phyloP scores from a whole-genome alignment of 306 rosid genomes.

The Lithocarpus polystachyus region DNA sequence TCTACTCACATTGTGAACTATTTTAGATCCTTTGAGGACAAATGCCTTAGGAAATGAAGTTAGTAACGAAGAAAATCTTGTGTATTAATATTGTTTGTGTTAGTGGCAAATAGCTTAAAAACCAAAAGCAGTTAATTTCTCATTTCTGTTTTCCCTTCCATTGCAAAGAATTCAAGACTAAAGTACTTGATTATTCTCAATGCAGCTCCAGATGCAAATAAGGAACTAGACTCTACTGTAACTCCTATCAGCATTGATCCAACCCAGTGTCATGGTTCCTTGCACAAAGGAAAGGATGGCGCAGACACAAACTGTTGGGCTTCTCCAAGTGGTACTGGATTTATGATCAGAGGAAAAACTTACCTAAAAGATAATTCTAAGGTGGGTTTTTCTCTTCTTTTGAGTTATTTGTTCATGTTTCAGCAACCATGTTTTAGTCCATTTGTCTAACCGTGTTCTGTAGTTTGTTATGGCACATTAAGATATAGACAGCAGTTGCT shows the following conservation, averaged over 20 bases:
- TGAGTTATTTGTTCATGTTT: neutral
- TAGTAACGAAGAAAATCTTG: neutral
- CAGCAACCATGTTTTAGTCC: neutral
- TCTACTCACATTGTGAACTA: neutral
- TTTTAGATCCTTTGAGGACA: neutral
- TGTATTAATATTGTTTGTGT: neutral
- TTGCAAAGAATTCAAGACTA: neutral
- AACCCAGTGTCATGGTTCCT: slow-evolving; percentile 48
- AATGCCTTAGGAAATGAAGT: neutral
- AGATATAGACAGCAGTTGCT: neutral
- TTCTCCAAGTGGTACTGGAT: slow-evolving; percentile 66
- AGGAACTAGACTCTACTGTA: slow-evolving; percentile 52
- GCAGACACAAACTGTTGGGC: slow-evolving; percentile 83
- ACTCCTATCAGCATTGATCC: slow-evolving; percentile 47
- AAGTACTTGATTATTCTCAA: slow-evolving; percentile 14
- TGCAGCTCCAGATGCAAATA: slow-evolving; percentile 50
- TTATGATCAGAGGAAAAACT: slow-evolving; percentile 90
- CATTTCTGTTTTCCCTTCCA: neutral
- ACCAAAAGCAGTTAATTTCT: slow-evolving; percentile 1
- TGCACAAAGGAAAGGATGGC: slow-evolving; percentile 50
- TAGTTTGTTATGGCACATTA: neutral
- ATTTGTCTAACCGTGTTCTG: neutral
- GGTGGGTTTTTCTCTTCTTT: slow-evolving; percentile 37
- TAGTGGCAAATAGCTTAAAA: slow-evolving; percentile 2
- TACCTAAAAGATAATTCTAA: slow-evolving; percentile 81